Conservation (phyloP, 1,139 yeast genomes). For the Keqinozyma sinolaborantium region DNA sequence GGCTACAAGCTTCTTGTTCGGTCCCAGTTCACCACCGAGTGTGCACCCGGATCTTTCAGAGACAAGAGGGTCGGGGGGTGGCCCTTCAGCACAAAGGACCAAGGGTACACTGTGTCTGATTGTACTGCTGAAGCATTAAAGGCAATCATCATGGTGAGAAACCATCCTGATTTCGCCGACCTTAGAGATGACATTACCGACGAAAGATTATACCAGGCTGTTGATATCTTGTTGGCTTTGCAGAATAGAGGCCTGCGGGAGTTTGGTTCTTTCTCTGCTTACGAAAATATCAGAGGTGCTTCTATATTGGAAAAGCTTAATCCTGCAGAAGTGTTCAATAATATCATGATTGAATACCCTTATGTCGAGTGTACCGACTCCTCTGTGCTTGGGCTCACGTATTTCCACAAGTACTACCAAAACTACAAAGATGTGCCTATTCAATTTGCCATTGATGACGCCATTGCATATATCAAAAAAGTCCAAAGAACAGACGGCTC, state of each 20-base stretch:
- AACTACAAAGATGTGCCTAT: conserved; percentile 67
- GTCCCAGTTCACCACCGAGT: conserved; percentile 82
- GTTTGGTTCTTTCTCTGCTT: conserved; percentile 89
- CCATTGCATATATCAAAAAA: conserved; percentile 64
- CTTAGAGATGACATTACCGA: conserved; percentile 47
- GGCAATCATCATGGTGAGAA: conserved; percentile 88
- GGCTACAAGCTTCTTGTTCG: conserved; percentile 73
- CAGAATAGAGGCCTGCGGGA: conserved; percentile 82
- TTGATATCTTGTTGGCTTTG: conserved; percentile 54
- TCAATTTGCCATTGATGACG: conserved; percentile 62
- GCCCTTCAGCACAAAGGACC: conserved; percentile 95
- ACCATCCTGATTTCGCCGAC: conserved; percentile 44
- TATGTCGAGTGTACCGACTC: conserved; percentile 98
- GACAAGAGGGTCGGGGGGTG: conserved; percentile 90
- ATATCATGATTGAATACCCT: conserved; percentile 97
- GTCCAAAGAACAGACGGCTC: conserved; percentile 81
- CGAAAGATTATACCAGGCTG: conserved; percentile 58
- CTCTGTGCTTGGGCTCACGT: conserved; percentile 81
- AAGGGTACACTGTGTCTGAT: conserved; percentile 95
- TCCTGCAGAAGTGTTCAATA: conserved; percentile 97
- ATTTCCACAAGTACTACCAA: conserved; percentile 63
- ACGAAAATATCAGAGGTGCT: conserved; percentile 83
- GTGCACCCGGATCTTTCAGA: conserved; percentile 75
- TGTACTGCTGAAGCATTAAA: conserved; percentile 96
- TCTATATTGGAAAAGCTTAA: conserved; percentile 72